Conservation (phyloP, 2,329 filamentous ascomycete species). For the Aotearoamyces nothofagi region DNA sequence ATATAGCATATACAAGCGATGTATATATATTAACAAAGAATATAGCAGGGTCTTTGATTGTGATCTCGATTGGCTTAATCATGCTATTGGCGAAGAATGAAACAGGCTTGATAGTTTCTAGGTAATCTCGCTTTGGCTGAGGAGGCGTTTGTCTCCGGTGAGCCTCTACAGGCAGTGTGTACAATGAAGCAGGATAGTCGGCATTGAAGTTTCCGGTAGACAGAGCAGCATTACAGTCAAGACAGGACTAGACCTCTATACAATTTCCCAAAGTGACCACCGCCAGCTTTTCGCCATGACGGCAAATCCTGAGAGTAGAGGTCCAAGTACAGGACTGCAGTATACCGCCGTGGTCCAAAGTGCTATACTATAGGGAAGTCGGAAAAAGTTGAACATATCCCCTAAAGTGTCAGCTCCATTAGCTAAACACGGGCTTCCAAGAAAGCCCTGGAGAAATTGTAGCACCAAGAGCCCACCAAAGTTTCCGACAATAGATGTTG, state of each 20-base stretch:
- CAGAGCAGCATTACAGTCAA: conserved; percentile 45
- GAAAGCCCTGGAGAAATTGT: conserved; percentile 50
- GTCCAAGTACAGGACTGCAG: conserved; percentile 39
- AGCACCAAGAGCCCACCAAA: conserved; percentile 48
- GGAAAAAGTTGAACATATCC: conserved; percentile 37
- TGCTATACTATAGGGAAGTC: conserved; percentile 42
- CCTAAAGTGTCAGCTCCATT: conserved; percentile 36
- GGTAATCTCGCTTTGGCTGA: conserved; percentile 49
- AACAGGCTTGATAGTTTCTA: conserved; percentile 32
- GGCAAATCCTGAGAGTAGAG: conserved; percentile 43
- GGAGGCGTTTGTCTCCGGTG: conserved; percentile 37
- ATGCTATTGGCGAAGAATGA: conserved; percentile 37
- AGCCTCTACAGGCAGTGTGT: conserved; percentile 44
- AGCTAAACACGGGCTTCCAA: conserved; percentile 48
- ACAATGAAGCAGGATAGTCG: conserved; percentile 45
- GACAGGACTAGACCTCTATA: conserved; percentile 43
- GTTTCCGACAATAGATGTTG: conserved; percentile 45
- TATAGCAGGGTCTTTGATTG: conserved; percentile 44
- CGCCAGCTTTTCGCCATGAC: conserved; percentile 42
- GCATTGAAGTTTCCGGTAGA: conserved; percentile 46
- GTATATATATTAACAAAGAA: conserved; percentile 47
- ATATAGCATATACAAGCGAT: conserved; percentile 44
- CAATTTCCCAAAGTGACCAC: conserved; percentile 49
- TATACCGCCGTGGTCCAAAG: conserved; percentile 40
- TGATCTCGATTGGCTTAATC: conserved; percentile 44